Conservation (phyloP, 1,139 yeast species). For the Debaryomyces sp. region DNA sequence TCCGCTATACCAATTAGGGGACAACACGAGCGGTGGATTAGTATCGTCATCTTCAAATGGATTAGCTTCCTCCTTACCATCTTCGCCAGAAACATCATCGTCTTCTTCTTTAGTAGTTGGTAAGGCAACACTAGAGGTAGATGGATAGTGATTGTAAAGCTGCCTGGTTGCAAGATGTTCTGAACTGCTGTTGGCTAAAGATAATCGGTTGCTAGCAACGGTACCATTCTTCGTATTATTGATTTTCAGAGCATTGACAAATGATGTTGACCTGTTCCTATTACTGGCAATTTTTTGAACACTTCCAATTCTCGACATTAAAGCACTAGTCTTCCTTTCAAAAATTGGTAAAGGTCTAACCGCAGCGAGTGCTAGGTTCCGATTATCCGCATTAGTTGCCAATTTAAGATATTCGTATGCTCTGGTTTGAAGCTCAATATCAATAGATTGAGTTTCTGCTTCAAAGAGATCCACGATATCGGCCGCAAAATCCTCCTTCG, state of each 20-base stretch:
- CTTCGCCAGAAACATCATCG: conserved; percentile 6
- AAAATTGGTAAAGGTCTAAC: conserved; percentile 80
- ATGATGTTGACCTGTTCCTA: conserved; percentile 29
- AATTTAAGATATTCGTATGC: conserved; percentile 76
- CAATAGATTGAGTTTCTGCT: conserved; percentile 68
- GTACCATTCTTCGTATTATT: conserved; percentile 9
- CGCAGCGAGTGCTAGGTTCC: conserved; percentile 48
- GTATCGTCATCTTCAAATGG: conserved; percentile 25
- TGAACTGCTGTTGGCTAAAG: conserved; percentile 2
- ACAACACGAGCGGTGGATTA: conserved; percentile 21
- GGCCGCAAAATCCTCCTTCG: conserved; percentile 54
- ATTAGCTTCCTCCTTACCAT: conserved; percentile 12
- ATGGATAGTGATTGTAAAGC: conserved; percentile 1
- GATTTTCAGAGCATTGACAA: conserved; percentile 32
- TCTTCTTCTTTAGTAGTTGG: conserved; percentile 12
- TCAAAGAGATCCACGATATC: conserved; percentile 64
- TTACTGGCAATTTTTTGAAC: conserved; percentile 32
- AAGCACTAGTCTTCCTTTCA: conserved; percentile 60
- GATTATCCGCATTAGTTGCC: conserved; percentile 47
- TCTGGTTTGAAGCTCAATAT: conserved; percentile 85
- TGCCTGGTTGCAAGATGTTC: conserved; percentile 1
- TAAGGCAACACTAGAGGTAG: conserved; percentile 11
- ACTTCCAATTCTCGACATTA: conserved; percentile 59
- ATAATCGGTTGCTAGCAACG: conserved; percentile 1
- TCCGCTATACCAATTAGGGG: conserved; percentile 82